Evolutionary conservation across 1,284 basidiomycete species (phyloP).

Genomic region (Rhizoctonia solani): DNA sequence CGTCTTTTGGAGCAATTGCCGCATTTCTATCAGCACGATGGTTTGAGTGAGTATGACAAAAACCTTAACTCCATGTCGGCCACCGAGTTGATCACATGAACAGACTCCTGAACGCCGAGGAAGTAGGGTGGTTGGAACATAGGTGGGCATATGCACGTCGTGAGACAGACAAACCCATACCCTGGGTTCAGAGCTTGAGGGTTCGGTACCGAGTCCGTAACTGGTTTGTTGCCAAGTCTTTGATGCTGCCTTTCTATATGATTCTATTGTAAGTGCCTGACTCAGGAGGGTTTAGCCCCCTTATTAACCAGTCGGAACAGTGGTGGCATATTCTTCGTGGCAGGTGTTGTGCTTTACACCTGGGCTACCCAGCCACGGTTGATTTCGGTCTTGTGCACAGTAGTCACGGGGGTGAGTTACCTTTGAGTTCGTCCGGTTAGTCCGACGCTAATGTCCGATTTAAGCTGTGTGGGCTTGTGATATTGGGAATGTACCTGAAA

Average conservation of each 20-base stretch:
- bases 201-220: conserved; percentile 5
- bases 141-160: conserved; percentile 19
- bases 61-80: background rate
- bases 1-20: conserved; percentile 14
- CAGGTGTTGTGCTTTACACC: conserved; percentile 2
- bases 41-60: conserved; percentile 10
- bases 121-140: conserved; percentile 15
- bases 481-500: conserved; percentile 22
- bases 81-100: background rate
- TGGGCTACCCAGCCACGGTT: background rate
- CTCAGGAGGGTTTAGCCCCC: background rate
- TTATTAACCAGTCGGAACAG: background rate
- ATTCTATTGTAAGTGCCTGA: conserved; percentile 6
- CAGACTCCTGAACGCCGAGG: conserved; percentile 14
- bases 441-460: background rate
- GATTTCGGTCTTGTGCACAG: background rate
- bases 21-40: conserved; percentile 12
- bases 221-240: conserved; percentile 10
- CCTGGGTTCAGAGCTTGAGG: background rate
- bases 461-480: conserved; percentile 8
- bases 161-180: background rate
- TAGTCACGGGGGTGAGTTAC: background rate
- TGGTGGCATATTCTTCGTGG: conserved; percentile 4
- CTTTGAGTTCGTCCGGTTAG: background rate
- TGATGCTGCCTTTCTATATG: conserved; percentile 24